These are phyloP conservation scores for Lodderomyces theae DNA, from an alignment of 1,139 yeast species.

Conservation along the genomic window DNA sequence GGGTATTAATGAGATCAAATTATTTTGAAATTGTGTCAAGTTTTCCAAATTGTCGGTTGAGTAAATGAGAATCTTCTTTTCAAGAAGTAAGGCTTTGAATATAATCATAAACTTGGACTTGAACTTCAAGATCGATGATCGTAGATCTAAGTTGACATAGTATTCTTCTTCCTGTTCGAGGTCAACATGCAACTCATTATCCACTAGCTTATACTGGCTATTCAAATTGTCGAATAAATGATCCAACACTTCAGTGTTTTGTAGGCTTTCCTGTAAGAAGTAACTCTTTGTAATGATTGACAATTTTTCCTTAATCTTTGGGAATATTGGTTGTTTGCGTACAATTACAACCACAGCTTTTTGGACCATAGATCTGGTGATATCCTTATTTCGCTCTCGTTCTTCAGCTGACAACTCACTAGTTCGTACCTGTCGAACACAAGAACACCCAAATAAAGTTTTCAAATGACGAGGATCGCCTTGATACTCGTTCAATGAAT, in stretches of 20 bases:
- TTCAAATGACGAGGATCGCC: slow-evolving; percentile 51
- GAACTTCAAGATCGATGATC: slow-evolving; percentile 61
- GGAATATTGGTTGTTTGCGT: slow-evolving; percentile 75
- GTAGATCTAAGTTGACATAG: slow-evolving; percentile 73
- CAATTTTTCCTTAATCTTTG: slow-evolving; percentile 83
- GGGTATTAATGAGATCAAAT: slow-evolving; percentile 71
- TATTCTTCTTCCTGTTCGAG: slow-evolving; percentile 37
- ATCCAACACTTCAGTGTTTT: slow-evolving; percentile 64
- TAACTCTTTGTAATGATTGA: slow-evolving; percentile 86
- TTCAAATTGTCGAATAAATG: slow-evolving; percentile 73
- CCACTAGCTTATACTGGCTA: slow-evolving; percentile 28
- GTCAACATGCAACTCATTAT: slow-evolving; percentile 19
- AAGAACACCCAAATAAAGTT: slow-evolving; percentile 89
- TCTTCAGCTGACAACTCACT: slow-evolving; percentile 51
- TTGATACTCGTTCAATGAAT: slow-evolving; percentile 43
- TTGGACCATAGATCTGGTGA: slow-evolving; percentile 87
- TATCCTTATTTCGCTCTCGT: slow-evolving; percentile 55
- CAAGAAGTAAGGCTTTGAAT: slow-evolving; percentile 74
- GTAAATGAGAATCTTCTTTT: slow-evolving; percentile 64
- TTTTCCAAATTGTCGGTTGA: slow-evolving; percentile 77
- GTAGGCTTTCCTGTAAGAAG: slow-evolving; percentile 76
- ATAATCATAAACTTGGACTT: slow-evolving; percentile 62
- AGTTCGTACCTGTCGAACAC: slow-evolving; percentile 79
- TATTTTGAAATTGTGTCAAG: slow-evolving; percentile 75
- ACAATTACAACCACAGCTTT: slow-evolving; percentile 88